phyloP scores from a whole-genome alignment of 805 yeast species.

The Cyberlindnera euphorbiae region DNA sequence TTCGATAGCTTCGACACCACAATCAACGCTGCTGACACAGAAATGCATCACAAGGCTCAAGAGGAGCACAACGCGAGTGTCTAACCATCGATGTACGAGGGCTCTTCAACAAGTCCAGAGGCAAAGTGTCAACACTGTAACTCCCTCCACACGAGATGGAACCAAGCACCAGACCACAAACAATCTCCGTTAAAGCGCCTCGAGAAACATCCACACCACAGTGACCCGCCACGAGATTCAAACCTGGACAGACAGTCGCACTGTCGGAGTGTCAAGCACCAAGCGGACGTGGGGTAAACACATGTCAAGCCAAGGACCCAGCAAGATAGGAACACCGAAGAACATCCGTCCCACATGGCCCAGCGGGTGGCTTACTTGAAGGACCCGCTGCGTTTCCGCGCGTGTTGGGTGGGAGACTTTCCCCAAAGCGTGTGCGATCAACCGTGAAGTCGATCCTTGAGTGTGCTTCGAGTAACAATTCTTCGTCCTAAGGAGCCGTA shows the following conservation, averaged over 20 bases:
- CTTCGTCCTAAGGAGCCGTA: constrained; percentile 61
- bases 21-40: constrained; percentile 5
- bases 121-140: constrained; percentile 5
- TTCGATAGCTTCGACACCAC: neutral
- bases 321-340: constrained; percentile 2
- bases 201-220: constrained; percentile 1
- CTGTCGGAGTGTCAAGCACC: neutral
- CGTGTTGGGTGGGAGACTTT: constrained; percentile 76
- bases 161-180: constrained; percentile 1
- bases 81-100: no score
- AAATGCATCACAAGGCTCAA: constrained; percentile 18
- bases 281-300: no score
- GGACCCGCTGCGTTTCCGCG: constrained; percentile 58
- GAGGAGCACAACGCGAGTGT: constrained; percentile 20
- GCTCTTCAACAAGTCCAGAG: no score
- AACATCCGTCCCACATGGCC: constrained; percentile 4
- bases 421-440: constrained; percentile 86
- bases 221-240: constrained; percentile 6
- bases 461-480: constrained; percentile 75
- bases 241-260: constrained; percentile 4
- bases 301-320: no score
- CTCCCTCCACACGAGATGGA: neutral
- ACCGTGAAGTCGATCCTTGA: no score
- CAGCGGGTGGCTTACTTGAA: constrained; percentile 12
- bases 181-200: no score